phyloP scores from a whole-genome alignment of 169 alveolate species.

The Cyclospora cayetanensis region DNA sequence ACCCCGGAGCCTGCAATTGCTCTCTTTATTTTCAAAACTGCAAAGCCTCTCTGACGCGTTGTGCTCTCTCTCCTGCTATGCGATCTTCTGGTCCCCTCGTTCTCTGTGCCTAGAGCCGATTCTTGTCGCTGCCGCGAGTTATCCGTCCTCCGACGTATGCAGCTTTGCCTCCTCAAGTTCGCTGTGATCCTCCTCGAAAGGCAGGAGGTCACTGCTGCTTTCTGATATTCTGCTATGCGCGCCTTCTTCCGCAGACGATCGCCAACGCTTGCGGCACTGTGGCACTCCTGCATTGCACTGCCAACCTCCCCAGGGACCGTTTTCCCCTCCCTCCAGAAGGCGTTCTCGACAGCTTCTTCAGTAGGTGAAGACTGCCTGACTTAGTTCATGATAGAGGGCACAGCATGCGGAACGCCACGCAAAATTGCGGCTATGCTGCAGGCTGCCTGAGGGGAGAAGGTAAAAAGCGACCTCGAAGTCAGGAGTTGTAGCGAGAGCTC shows the following conservation, averaged over 20 bases:
- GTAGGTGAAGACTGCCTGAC: no score
- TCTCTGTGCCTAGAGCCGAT: no score
- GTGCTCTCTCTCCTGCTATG: neutral
- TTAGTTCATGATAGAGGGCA: neutral
- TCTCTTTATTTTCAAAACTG: neutral
- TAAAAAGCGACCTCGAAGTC: neutral
- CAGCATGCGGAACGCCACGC: neutral
- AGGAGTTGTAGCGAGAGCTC: neutral
- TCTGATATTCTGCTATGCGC: neutral
- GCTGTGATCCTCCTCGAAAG: no score
- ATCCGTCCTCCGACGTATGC: no score
- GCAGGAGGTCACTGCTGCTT: neutral
- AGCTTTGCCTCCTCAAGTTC: no score
- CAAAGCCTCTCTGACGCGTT: neutral
- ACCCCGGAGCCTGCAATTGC: neutral
- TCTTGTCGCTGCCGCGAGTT: no score
- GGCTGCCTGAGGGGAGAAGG: neutral
- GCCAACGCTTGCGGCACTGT: slow-evolving; percentile 63
- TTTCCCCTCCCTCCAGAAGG: slow-evolving; percentile 49
- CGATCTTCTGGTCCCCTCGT: neutral
- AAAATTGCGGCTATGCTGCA: neutral
- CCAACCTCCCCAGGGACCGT: slow-evolving; percentile 25
- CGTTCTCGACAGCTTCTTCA: slow-evolving; percentile 22
- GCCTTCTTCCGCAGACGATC: slow-evolving; percentile 20
- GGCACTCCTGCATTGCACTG: slow-evolving; percentile 59